Base-by-base conservation (phyloP, 176 grass and related monocot genomes). In the Avena sativa region DNA sequence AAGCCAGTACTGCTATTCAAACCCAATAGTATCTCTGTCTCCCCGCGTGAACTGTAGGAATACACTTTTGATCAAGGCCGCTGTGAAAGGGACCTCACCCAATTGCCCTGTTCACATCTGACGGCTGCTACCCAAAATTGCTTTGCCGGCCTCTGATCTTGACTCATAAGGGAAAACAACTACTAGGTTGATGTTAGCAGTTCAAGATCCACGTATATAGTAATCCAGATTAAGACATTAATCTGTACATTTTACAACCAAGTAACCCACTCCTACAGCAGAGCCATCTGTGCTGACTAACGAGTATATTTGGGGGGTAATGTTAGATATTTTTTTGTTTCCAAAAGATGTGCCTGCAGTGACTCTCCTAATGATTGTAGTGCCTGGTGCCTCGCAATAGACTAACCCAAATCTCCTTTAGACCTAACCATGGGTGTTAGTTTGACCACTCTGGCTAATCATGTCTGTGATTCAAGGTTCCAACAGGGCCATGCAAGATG, bases 391-490 rank as follows among this genome's bases (percentile, higher is more conserved):
- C 64, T 71, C 61, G 43, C n/a, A 82, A 70, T 9, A 82, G 20
- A 78, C 61, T 75, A 81, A 65, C 58, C 58, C 15, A 86, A 62
- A 70, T 38, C 38, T 52, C 83, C 71, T 86, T 90, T 86, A 49
- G 83, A 88, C 81, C 70, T 80, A 80, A 79, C 52, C 13, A 58
- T 74, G 58, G n/a, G 9, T 40, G 46, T 49, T 87, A 32, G 25
- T 85, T 88, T 86, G 71, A 83, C 81, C 59, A 74, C 76, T 51
- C 36, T 74, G 52, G 46, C 26, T 81, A 82, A 91, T 88, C 52
- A 85, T 84, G 77, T 55, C 46, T n/a, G 17, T 12, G 28, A 49
- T 79, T 7, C 38, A 59, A 85, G 53, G 82, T 25, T 81, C 67
- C 44, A 86, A 79, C 56, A 80, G 48, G 80, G 20, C 40, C 53